These are phyloP conservation scores for Exophiala bonariae DNA, from an alignment of 2,329 filamentous ascomycete species.

Conservation along the genomic window DNA sequence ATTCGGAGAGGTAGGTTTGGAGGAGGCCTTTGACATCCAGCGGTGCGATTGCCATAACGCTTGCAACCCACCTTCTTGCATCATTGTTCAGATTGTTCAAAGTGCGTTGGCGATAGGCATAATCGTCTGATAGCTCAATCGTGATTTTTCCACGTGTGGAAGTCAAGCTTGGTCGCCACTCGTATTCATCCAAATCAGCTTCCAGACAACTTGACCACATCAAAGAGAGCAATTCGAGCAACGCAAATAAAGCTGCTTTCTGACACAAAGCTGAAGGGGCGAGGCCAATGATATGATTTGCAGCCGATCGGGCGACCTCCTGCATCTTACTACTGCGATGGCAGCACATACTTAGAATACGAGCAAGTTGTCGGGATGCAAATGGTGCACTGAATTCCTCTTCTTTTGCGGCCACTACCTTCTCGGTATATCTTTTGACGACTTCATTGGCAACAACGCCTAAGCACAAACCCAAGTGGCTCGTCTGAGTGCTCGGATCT, in stretches of 20 bases:
- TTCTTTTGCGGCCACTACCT: conserved; percentile 69
- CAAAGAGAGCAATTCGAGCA: conserved; percentile 86
- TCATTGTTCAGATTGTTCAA: conserved; percentile 74
- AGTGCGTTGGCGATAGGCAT: conserved; percentile 75
- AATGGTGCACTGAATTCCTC: conserved; percentile 86
- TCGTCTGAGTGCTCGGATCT: conserved; percentile 74
- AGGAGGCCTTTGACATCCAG: conserved; percentile 92
- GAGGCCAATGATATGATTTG: conserved; percentile 79
- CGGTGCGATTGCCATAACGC: conserved; percentile 80
- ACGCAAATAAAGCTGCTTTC: conserved; percentile 83
- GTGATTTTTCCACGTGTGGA: conserved; percentile 76
- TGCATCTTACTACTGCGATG: conserved; percentile 92
- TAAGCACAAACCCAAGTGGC: conserved; percentile 64
- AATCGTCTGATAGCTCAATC: conserved; percentile 92
- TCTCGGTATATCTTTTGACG: conserved; percentile 75
- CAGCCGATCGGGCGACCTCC: conserved; percentile 77
- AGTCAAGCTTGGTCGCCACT: conserved; percentile 77
- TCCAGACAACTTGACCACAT: conserved; percentile 97
- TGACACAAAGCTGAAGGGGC: conserved; percentile 90
- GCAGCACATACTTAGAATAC: conserved; percentile 83
- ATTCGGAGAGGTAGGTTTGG: conserved; percentile 91
- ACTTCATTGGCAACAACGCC: conserved; percentile 65
- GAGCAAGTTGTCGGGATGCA: conserved; percentile 80
- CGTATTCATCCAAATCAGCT: conserved; percentile 89
- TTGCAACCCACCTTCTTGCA: conserved; percentile 77